These are phyloP conservation scores for Camellia lanceoleosa DNA, from an alignment of 148 eudicot species.

Conservation along the genomic window DNA sequence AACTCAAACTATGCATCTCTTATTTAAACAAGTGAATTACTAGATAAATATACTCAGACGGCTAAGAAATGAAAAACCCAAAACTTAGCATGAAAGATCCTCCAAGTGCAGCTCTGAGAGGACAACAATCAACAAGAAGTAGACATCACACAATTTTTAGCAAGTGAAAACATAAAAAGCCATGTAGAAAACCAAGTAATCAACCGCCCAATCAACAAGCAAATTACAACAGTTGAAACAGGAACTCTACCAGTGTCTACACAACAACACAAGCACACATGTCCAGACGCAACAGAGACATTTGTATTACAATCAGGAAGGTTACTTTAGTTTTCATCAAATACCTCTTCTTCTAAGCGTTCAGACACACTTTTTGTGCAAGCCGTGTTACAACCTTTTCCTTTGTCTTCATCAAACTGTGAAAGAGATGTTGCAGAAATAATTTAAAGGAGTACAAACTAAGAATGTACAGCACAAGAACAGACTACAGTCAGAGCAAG, in stretches of 20 bases:
- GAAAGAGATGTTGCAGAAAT: conserved; percentile 15
- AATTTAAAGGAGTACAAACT: not conserved
- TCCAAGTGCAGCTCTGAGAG: not conserved
- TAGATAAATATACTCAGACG: not conserved
- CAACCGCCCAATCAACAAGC: not conserved
- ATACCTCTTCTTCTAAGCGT: conserved; percentile 79
- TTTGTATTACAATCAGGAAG: not conserved
- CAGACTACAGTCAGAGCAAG: not conserved
- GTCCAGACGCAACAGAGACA: too few species aligned
- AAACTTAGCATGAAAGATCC: not conserved
- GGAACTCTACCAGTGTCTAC: not conserved
- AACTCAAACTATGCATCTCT: not conserved
- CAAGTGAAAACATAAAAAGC: not conserved
- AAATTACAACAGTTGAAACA: not conserved
- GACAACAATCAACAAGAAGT: not conserved
- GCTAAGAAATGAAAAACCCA: not conserved
- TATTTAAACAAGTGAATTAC: not conserved
- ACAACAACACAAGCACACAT: not conserved
- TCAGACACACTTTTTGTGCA: conserved; percentile 61
- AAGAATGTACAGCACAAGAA: not conserved
- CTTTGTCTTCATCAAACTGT: conserved; percentile 77
- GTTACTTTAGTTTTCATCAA: not conserved
- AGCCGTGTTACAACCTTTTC: conserved; percentile 42
- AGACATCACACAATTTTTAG: not conserved
- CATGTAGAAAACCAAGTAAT: not conserved